Conservation (phyloP, 1,284 basidiomycete genomes). For the Leccinum huronense region DNA sequence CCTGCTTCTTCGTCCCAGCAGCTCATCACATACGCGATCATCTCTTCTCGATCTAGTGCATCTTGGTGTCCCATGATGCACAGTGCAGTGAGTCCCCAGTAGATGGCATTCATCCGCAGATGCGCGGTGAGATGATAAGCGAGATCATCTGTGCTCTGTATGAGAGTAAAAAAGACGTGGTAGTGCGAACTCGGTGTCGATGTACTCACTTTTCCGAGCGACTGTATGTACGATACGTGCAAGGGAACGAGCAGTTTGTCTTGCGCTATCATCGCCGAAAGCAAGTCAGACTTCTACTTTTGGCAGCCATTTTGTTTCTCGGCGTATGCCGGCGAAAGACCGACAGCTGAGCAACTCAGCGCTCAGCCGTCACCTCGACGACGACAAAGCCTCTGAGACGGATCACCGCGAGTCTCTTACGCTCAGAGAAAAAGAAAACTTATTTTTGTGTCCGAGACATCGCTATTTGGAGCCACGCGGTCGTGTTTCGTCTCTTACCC, state of each 20-base stretch:
- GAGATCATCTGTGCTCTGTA: constrained; percentile 81
- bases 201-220: constrained; percentile 47
- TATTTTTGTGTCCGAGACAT: constrained; percentile 5
- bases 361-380: constrained; percentile 20
- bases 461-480: constrained; percentile 2
- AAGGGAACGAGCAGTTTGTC: constrained; percentile 32
- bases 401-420: constrained; percentile 1
- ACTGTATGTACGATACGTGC: constrained; percentile 59
- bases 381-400: constrained; percentile 10
- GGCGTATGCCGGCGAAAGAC: constrained; percentile 24
- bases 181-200: background rate
- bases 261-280: background rate
- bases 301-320: constrained; percentile 21
- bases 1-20: constrained; percentile 93
- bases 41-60: constrained; percentile 77
- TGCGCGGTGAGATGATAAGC: constrained; percentile 93
- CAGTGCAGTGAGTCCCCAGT: constrained; percentile 93
- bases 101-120: constrained; percentile 93
- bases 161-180: constrained; percentile 4
- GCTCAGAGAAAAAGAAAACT: constrained; percentile 9
- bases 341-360: constrained; percentile 13
- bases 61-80: constrained; percentile 77
- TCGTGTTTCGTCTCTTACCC: constrained; percentile 14
- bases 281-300: background rate
- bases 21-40: constrained; percentile 87